A percentile compares a stretch with the other conserved stretches of the same genome.
Conservation (phyloP, 2,329 filamentous ascomycete species). For the Ceratocystis alfenasii region DNA sequence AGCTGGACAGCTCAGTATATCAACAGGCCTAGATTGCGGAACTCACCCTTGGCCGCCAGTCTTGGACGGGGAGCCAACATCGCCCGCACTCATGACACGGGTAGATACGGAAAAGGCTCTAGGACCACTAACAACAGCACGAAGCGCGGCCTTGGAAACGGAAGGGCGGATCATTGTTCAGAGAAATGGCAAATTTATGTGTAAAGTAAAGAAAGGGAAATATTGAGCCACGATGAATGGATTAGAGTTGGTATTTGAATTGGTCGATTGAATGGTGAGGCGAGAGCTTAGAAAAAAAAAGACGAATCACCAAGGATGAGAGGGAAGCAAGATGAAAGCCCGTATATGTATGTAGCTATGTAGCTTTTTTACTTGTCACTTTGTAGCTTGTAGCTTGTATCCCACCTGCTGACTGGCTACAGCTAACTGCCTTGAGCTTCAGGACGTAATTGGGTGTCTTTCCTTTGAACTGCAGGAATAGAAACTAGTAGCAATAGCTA, state of each 20-base stretch:
- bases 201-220: not conserved
- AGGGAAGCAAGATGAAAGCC: constrained; percentile 8
- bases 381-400: constrained; percentile 4
- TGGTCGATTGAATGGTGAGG: not conserved
- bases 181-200: not conserved
- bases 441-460: constrained; percentile 18
- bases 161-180: constrained; percentile 54
- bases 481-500: not conserved
- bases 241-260: not conserved
- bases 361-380: not conserved
- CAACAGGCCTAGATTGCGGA: not conserved
- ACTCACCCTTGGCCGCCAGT: constrained; percentile 44
- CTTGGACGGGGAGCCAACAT: constrained; percentile 51
- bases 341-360: not conserved
- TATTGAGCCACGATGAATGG: no score
- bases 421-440: constrained; percentile 7
- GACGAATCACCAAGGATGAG: not conserved
- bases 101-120: constrained; percentile 50
- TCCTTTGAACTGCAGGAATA: not conserved
- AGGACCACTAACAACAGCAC: constrained; percentile 36
- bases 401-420: not conserved
- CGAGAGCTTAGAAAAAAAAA: not conserved
- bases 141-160: constrained; percentile 42
- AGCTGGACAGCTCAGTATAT: not conserved
- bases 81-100: constrained; percentile 55